Evolutionary conservation across 2,329 filamentous ascomycete genomes (phyloP).

Genomic region (Fusarium paranaense): DNA sequence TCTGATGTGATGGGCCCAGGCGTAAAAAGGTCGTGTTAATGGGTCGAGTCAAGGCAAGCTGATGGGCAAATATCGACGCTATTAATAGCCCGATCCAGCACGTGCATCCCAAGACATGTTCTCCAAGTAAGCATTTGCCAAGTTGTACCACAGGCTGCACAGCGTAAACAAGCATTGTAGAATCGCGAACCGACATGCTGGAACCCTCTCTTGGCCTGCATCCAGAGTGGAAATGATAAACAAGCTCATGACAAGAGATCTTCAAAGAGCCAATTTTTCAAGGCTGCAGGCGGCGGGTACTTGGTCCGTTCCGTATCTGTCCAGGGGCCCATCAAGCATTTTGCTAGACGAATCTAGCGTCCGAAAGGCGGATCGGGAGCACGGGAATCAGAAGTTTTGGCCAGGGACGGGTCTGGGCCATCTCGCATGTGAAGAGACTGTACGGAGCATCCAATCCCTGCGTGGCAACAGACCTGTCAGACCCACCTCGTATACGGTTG

Average conservation of each 20-base stretch:
- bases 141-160: not conserved
- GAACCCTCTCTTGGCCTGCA: not conserved
- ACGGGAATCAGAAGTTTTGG: not conserved
- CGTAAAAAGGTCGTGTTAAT: not conserved
- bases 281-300: not conserved
- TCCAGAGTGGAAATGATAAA: not conserved
- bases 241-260: not conserved
- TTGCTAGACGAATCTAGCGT: constrained; percentile 6
- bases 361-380: not conserved
- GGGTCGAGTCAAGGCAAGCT: not conserved
- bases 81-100: not conserved
- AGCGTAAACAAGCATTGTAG: not conserved
- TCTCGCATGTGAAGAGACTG: not conserved
- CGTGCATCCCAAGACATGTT: not conserved
- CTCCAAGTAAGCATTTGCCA: not conserved
- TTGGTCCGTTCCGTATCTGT: not conserved
- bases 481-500: constrained; percentile 5
- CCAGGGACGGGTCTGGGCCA: not conserved
- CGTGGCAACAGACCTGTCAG: not conserved
- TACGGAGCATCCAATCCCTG: not conserved
- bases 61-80: not conserved
- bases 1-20: not conserved
- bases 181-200: not conserved
- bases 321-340: not conserved
- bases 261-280: not conserved